Conservation (phyloP, 306 rosid genomes). For the Prunus salicina region DNA sequence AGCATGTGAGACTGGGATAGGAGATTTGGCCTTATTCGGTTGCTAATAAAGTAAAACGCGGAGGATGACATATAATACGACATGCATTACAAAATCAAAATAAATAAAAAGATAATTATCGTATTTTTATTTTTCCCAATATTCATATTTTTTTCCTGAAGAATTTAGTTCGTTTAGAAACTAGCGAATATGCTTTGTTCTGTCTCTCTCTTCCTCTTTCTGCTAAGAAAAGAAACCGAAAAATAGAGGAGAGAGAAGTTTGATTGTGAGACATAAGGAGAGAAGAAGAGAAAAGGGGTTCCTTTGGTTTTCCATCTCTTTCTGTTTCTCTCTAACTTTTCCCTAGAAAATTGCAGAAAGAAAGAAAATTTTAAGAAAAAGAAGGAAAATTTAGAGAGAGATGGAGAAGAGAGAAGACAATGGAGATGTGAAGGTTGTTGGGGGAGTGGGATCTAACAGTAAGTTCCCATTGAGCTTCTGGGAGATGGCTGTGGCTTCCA, state of each 20-base stretch:
- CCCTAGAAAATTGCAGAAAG: neutral
- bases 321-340: constrained; percentile 8
- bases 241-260: constrained; percentile 4
- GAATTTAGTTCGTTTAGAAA: neutral
- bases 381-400: constrained; percentile 20
- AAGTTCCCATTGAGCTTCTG: constrained; percentile 58
- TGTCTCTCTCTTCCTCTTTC: neutral
- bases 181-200: constrained; percentile 11
- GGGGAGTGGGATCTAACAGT: constrained; percentile 4
- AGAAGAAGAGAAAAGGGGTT: constrained; percentile 6
- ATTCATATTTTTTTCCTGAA: neutral
- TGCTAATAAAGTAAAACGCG: too few relatives aligned
- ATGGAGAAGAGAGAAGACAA: constrained; percentile 20
- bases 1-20: neutral
- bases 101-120: too few relatives aligned
- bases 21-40: too few relatives aligned
- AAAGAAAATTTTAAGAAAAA: neutral
- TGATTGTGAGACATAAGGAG: neutral
- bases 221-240: neutral
- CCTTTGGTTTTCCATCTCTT: neutral
- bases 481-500: constrained; percentile 65
- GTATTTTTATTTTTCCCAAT: neutral
- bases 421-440: constrained; percentile 15
- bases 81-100: too few relatives aligned
- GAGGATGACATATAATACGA: too few relatives aligned